Base-by-base conservation (phyloP, 208 protist species). In the Angomonas deanei region DNA sequence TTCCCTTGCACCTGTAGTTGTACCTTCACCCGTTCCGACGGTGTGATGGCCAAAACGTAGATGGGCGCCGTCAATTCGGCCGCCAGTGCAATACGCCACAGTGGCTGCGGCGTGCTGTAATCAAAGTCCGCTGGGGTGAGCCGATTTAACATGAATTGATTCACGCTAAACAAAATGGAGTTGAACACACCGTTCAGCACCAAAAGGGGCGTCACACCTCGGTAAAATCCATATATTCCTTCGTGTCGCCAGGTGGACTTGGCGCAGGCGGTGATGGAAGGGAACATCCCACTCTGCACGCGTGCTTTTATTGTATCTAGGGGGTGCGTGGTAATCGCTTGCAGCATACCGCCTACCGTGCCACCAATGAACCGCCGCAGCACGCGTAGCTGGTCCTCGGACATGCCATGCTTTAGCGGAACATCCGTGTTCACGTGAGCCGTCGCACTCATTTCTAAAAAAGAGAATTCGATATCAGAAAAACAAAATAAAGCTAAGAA, bases 291-390 rank as follows among this genome's bases (percentile, higher is more conserved):
- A 49, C 73, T 70, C 63, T 91, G 84, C 39, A 91, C 66, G 13
- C 80, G 80, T n/a, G 75, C 74, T 57, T 91, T 91, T 39, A 91
- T 71, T 3, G 80, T 88, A 39, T 91, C 84, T 39, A 91, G 75
- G 3, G 84, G 84, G 65, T 91, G 78, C 49, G 77, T 84, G n/a
- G 59, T 69, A 33, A 64, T 61, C 1, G 84, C 84, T 72, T 86
- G 84, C 66, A 88, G 53, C 27, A 88, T 64, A 2, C 84, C 84
- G 26, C 80, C 78, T 0, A 86, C 54, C 21, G 80, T 84, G 50
- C 84, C 84, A 1, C 80, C 84, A 10, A 74, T 24, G 33, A 91
- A 62, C 3, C 74, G 78, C 11, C 80, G 78, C 31, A 81, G 46
- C 39, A 85, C 68, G 15, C 54, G 78, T 15, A 71, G 19, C 32